Evolutionary conservation across 2,329 filamentous ascomycete species (phyloP), one percentile per base, ranked within the genome.

Genomic region (Stagonosporopsis chrysanthemi): DNA sequence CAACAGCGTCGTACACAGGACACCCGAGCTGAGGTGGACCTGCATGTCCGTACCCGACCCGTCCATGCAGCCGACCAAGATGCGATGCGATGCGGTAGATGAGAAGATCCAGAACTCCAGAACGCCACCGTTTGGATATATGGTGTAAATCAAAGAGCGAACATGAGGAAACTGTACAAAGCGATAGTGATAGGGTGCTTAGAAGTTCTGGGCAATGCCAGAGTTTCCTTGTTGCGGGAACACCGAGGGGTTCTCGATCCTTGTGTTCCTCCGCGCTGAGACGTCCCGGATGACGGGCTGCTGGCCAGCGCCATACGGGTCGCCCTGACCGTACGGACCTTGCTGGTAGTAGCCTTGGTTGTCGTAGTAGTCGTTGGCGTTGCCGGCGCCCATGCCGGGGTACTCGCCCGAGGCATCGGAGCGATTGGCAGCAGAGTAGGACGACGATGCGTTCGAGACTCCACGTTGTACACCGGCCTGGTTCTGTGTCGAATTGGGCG

Each of bases 141-240:
- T 53, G 49, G 41, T 52, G 44, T 40, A 50, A 39, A 54, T 46
- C 45, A 50, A 41, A 53, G 35, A 49, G 41, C 45, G 22, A 51
- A 33, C 50, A 33, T 15, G 42, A 45, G n/a, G 41, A 40, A 26
- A 47, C 31, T 54, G 56, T 44, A 57, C 53, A 56, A 46, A 44
- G 31, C 47, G 39, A 53, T 15, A 36, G 38, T 50, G 12, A 43
- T 50, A 31, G 43, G 43, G 49, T 29, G 45, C 56, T 59, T 86
- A 98, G 71, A 99, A 99, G 78, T 99, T 99, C 79, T 98, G 95
- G 29, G 95, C 91, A 70, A 99, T 97, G 57, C 95, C 95, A 36
- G 91, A 91, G 69, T 91, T 96, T 31, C 86, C 87, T 80, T 96
- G 92, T 73, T 96, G 91, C 11, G 94, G 93, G 70, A 91, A 96